Base-by-base conservation (phyloP, 768 basidiomycete genomes). In the Neoboletus brunneissimus region DNA sequence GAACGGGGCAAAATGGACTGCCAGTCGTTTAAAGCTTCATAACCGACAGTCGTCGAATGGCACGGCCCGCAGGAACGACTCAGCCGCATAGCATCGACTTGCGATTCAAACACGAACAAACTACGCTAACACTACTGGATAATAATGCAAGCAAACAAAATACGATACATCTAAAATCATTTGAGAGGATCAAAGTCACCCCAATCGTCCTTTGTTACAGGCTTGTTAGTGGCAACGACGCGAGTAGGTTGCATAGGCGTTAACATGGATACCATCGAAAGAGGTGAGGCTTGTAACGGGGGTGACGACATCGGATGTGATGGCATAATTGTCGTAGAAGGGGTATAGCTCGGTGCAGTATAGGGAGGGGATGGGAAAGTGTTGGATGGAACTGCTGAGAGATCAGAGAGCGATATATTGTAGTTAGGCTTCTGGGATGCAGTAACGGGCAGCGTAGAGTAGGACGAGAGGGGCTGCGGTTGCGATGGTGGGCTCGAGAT, bases 131-230 rank as follows among this genome's bases (percentile, higher is more conserved):
- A 12, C 7, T 31, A 38, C 22, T 4, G 16, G 32, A 2, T 22
- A n/a, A 35, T 15, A 37, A 32, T 45, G 22, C 37, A 51, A 42
- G 32, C 37, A n/a, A 29, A 35, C 20, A 53, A n/a, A 29, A 46
- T 54, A 64, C 54, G 29, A 10, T 51, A 42, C 27, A 37, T 54
- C 52, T 27, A 57, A 47, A 23, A 40, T 70, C 52, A 73, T 44
- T 56, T 72, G 29, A 72, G 70, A 13, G 91, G 91, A 75, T 93
- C 91, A 66, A 93, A 93, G 67, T 89, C 91, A 23, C 83, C 83
- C 87, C 88, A 91, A 56, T 85, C 85, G 60, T 85, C 80, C 62
- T 86, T 87, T 32, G 83, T 79, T 15, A 79, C 62, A 46, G 76
- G 79, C 59, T 83, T 84, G 16, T 76, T 69, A 7, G 76, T 31